Base-by-base conservation (phyloP, 495 filamentous ascomycete genomes). In the Daldinia vernicosa region DNA sequence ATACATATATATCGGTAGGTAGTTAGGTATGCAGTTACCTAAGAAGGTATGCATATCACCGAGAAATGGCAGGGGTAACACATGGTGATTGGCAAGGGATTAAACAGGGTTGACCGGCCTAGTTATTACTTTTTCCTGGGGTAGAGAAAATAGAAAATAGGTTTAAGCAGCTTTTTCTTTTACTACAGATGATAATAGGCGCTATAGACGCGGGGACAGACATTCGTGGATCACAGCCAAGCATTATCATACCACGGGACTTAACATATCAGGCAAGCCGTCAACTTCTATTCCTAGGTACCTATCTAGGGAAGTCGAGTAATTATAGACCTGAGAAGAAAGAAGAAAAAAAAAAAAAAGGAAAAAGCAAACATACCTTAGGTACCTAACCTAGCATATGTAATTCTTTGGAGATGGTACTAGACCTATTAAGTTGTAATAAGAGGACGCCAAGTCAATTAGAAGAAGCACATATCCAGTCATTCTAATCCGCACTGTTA, bases 31-130 rank as follows among this genome's bases (percentile, higher is more conserved):
- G 12, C 19, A 56, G 9, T n/a, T 55, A 52, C 19, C 11, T 17
- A 55, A 15, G 26, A 22, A 33, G 63, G 43, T 43, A 77, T 76
- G 75, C 69, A 76, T 76, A 63, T 69, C 64, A 74, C 75, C 62
- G 65, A 75, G 63, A 64, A 54, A 53, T 47, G 68, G 61, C 61
- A 77, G 74, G 75, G 75, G 74, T 76, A 70, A 73, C 75, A 77
- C 75, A 76, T 76, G 75, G 75, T 76, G 70, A 70, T 54, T 56
- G 66, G 67, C 61, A 75, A 68, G 63, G 65, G 59, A 60, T 69
- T 39, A 69, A 63, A 33, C 70, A 69, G 57, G 71, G 53, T 66
- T 70, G 39, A 47, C 57, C 14, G 47, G 17, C 57, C 17, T 71
- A 66, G 19, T 47, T 47, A 17, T 47, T 47, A 11, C 19, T n/a